Percentiles rank a stretch among this genome's conserved stretches.
Evolutionary conservation across 1,139 yeast genomes (phyloP).

Genomic region (Zygosaccharomyces sapae): DNA sequence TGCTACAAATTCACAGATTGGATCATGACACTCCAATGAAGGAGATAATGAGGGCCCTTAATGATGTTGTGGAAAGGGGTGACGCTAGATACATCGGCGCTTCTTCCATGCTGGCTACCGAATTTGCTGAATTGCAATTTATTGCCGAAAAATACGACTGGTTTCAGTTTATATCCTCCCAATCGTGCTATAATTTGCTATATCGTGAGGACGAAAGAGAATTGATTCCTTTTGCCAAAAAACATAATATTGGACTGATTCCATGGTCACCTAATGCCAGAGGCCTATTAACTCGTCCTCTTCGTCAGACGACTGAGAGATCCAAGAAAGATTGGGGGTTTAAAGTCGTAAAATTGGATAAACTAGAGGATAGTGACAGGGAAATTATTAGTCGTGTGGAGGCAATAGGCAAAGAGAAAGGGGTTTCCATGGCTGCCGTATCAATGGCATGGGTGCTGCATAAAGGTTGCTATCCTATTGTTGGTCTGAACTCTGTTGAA

Average conservation of each 20-base stretch:
- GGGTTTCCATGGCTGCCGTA: constrained; percentile 50
- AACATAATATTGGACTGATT: constrained; percentile 42
- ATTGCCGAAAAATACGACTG: constrained; percentile 45
- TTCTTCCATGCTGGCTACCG: constrained; percentile 45
- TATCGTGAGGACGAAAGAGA: constrained; percentile 52
- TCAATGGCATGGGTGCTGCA: constrained; percentile 52
- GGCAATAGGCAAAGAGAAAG: constrained; percentile 44
- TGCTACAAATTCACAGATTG: constrained; percentile 47
- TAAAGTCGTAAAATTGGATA: constrained; percentile 16
- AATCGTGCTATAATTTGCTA: constrained; percentile 46
- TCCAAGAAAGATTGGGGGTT: background rate
- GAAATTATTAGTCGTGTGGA: constrained; percentile 50
- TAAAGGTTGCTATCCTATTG: constrained; percentile 51
- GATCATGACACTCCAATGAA: constrained; percentile 42
- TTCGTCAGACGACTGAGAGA: constrained; percentile 20
- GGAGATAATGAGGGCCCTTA: constrained; percentile 48
- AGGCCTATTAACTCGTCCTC: constrained; percentile 47
- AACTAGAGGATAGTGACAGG: constrained; percentile 31
- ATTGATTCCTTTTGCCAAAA: constrained; percentile 43
- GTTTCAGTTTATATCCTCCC: constrained; percentile 49
- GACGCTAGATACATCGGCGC: constrained; percentile 48
- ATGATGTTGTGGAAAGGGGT: constrained; percentile 45
- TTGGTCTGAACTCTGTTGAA: constrained; percentile 48
- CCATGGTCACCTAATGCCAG: constrained; percentile 54
- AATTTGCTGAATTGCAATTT: constrained; percentile 44